Evolutionary conservation across 2,329 filamentous ascomycete species (phyloP), one percentile per base, ranked within the genome.

Genomic region (Xylaria sp.): DNA sequence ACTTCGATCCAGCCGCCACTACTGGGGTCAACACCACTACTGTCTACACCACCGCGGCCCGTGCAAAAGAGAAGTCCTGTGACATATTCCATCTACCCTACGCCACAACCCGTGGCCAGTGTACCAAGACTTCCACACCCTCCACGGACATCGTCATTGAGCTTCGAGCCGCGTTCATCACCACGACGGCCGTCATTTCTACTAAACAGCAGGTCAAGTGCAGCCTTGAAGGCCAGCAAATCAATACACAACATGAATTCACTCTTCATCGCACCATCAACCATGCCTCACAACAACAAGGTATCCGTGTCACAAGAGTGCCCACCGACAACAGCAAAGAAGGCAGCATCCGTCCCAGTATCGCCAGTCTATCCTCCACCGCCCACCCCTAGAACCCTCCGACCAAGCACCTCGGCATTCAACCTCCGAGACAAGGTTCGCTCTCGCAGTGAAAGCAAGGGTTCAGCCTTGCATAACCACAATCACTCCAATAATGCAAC

Each of bases 31-130:
- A 60, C 66, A 37, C 68, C 27, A 35, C 27, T 54, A 10, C 27
- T 54, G 18, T 32, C 51, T 54, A 35, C 74, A 10, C 65, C 69
- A n/a, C 53, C 69, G 12, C 71, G 73, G 35, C 68, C 60, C 9
- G 53, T 65, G 37, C 69, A 66, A 1, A 73, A 70, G 57, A 72
- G 69, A 48, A 66, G 60, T 48, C 32, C 73, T 2, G 58, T 62
- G 21, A 79, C 78, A 2, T 84, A 84, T 68, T 83, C 83, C 1
- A 77, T 82, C 47, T 84, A 83, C 66, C 82, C 83, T 5, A 84
- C 80, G n/a, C 44, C 44, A 72, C 71, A 76, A n/a, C 58, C 72
- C 25, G 63, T 69, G 3, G 48, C 42, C 5, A 65, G 57, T 18
- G 29, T 69, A 8, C 64, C 60, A 2, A 73, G 72, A 35, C 68